Conservation (phyloP, 495 filamentous ascomycete genomes). For the Penicillium paxilli region DNA sequence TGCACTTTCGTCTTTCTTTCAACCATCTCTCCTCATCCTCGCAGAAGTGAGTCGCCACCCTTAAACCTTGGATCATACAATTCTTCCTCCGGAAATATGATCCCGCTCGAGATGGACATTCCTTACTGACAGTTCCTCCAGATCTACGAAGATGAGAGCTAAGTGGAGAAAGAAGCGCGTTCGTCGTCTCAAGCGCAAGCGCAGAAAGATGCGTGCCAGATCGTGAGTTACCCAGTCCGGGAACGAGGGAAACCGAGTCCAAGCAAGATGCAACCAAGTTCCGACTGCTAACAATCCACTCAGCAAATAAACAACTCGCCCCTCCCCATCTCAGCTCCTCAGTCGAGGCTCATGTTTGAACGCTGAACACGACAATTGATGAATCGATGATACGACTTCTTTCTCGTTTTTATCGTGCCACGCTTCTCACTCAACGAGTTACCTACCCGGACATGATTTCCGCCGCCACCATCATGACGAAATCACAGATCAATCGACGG, state of each 20-base stretch:
- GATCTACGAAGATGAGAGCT: conserved; percentile 84
- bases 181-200: conserved; percentile 96
- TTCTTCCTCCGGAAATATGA: not conserved
- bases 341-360: conserved; percentile 44
- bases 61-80: not conserved
- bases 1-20: conserved; percentile 44
- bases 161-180: conserved; percentile 99
- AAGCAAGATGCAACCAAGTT: not conserved
- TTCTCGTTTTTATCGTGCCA: conserved; percentile 30
- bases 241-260: not conserved
- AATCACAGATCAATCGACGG: conserved; percentile 26
- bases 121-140: conserved; percentile 6
- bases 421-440: conserved; percentile 31
- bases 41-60: conserved; percentile 47
- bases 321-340: conserved; percentile 61
- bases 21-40: conserved; percentile 55
- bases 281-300: conserved; percentile 27
- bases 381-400: conserved; percentile 40
- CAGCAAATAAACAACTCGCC: conserved; percentile 75
- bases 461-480: conserved; percentile 24
- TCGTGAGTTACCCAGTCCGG: conserved; percentile 56
- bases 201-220: conserved; percentile 96
- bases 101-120: conserved; percentile 21
- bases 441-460: conserved; percentile 26
- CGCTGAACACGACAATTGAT: conserved; percentile 45